Evolutionary conservation across 2,329 filamentous ascomycete genomes (phyloP), one percentile per base, ranked within the genome.

Genomic region (Malbranchea cinnamomea): DNA sequence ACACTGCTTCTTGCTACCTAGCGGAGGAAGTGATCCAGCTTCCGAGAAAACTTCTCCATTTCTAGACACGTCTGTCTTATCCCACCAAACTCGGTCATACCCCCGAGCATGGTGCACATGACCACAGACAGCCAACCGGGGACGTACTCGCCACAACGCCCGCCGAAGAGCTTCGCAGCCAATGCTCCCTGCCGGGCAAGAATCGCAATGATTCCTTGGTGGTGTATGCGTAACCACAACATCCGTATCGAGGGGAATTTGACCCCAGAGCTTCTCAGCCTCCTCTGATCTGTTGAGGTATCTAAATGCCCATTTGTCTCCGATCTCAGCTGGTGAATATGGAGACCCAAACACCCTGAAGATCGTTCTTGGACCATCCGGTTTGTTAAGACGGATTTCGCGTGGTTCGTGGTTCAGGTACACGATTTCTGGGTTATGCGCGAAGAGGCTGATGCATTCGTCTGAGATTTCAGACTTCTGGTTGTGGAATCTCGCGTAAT

Each of bases 331-430:
- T 13, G 54, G 65, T 7, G 65, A 67, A 39, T 57, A 67, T 5
- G 69, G 70, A 23, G 67, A 71, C 4, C 67, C 70, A 38, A 71
- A 74, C n/a, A 73, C 53, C 29, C 58, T 66, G 43, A 73, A 62
- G 15, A 41, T 41, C 2, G 63, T 64, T 14, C 52, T 50, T 26
- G 65, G 61, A 4, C 63, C 63, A n/a, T 49, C 46, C 7, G 54
- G 46, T 16, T 50, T 51, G 16, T 42, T 54, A 27, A 73, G 43
- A 12, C 51, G 53, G 32, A 73, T 48, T 15, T 49, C 40, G 21
- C 50, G 51, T 34, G 57, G 46, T 35, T 62, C 48, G 40, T 73
- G 63, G 38, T 63, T 54, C 17, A 73, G 59, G 42, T 67, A 69
- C 2, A 61, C 53, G 23, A 72, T 57, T 2, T 5, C 53, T 41